Conservation (phyloP, 2,329 filamentous ascomycete genomes). For the Talaromyces sp. region DNA sequence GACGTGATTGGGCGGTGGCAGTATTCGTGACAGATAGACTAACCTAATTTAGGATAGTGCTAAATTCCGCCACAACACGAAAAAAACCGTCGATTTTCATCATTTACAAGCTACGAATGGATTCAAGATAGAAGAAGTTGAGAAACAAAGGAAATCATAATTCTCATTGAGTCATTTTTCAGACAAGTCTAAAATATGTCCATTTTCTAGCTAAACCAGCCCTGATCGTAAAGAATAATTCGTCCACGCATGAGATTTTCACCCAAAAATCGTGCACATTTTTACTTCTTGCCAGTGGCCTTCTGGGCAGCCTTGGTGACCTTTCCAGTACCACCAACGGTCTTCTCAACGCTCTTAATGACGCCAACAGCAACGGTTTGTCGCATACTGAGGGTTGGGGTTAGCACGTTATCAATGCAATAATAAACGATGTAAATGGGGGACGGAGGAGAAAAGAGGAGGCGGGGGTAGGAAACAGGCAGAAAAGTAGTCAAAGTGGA, state of each 20-base stretch:
- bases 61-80: neutral
- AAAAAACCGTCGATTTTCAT: neutral
- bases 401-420: neutral
- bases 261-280: conserved; percentile 5
- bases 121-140: neutral
- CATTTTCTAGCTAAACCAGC: conserved; percentile 12
- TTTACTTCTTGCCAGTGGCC: conserved; percentile 69
- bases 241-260: conserved; percentile 8
- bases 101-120: neutral
- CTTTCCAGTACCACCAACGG: conserved; percentile 59
- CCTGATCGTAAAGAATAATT: conserved; percentile 12
- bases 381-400: conserved; percentile 57
- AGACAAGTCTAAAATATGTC: conserved; percentile 15
- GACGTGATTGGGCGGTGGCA: neutral
- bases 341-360: conserved; percentile 83
- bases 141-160: conserved; percentile 16
- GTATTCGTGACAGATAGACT: neutral
- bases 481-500: neutral
- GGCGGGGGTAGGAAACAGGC: neutral
- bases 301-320: conserved; percentile 62
- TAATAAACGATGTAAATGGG: neutral
- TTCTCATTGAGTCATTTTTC: conserved; percentile 19
- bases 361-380: conserved; percentile 76
- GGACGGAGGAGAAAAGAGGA: neutral
- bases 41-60: neutral